Evolutionary conservation across 2,329 filamentous ascomycete species (phyloP).

Genomic region (Colletotrichum abscissum): DNA sequence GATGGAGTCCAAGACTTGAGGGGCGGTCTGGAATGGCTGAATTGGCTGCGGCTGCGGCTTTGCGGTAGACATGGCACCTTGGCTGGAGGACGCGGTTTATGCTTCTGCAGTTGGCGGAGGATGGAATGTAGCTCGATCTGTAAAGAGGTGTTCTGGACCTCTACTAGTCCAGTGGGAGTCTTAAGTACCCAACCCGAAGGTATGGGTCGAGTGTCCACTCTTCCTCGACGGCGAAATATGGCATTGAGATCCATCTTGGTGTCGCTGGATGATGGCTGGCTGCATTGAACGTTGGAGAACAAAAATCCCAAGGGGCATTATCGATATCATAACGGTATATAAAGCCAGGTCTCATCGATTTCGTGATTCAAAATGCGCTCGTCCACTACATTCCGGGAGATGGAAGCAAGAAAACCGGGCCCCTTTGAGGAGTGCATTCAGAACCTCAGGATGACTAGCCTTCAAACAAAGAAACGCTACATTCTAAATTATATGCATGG

Average conservation of each 20-base stretch:
- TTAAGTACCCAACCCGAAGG: too few species aligned
- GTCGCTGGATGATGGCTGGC: neutral
- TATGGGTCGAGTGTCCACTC: neutral
- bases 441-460: neutral
- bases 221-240: neutral
- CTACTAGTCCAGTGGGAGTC: neutral
- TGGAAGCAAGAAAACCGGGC: neutral
- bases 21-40: neutral
- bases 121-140: accelerated
- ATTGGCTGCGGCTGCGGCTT: too few species aligned
- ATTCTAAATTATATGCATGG: too few species aligned
- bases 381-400: neutral
- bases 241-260: neutral
- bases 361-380: neutral
- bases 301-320: accelerated
- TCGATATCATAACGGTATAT: neutral
- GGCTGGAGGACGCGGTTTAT: neutral
- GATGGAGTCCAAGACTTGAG: neutral
- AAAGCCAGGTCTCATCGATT: neutral
- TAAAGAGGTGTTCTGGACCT: neutral
- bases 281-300: neutral
- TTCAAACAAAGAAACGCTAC: too few species aligned
- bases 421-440: neutral
- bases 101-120: neutral
- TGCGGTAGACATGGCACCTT: neutral